phyloP scores from a whole-genome alignment of 2,329 filamentous ascomycete species.

The Cryphonectria carpinicola region DNA sequence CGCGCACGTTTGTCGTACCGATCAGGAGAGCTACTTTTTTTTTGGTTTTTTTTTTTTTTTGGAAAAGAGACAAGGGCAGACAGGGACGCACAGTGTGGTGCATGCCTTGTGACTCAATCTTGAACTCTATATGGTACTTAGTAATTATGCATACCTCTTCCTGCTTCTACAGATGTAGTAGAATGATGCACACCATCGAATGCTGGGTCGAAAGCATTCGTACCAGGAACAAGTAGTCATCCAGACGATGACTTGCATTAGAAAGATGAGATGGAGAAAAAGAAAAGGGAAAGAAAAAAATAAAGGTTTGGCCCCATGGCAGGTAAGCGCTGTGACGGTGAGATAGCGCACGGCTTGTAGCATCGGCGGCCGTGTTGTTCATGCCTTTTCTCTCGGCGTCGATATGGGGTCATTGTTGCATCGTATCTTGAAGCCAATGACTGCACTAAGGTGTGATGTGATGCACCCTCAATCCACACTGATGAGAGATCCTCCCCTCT shows the following conservation, averaged over 20 bases:
- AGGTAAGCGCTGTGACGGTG: constrained; percentile 15
- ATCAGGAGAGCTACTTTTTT: not conserved
- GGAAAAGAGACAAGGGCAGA: not conserved
- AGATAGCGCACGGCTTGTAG: constrained; percentile 22
- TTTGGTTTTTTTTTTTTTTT: not conserved
- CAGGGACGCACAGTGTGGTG: not conserved
- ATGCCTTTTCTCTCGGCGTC: constrained; percentile 6
- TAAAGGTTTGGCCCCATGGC: not conserved
- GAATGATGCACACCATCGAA: not conserved
- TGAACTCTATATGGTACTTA: not conserved
- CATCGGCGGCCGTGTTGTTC: constrained; percentile 4
- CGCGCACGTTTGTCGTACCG: not conserved
- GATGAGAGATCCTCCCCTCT: not conserved
- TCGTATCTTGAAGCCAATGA: constrained; percentile 12
- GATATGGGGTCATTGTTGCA: constrained; percentile 11
- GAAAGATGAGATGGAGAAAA: not conserved
- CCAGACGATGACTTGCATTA: not conserved
- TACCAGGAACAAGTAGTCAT: not conserved
- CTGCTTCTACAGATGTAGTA: not conserved
- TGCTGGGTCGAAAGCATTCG: not conserved
- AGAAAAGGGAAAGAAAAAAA: not conserved
- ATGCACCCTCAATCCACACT: constrained; percentile 11
- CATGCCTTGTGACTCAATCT: not conserved
- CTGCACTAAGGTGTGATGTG: constrained; percentile 12
- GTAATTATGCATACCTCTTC: not conserved